phyloP scores from a whole-genome alignment of 805 yeast species.

The Candida caryicola region DNA sequence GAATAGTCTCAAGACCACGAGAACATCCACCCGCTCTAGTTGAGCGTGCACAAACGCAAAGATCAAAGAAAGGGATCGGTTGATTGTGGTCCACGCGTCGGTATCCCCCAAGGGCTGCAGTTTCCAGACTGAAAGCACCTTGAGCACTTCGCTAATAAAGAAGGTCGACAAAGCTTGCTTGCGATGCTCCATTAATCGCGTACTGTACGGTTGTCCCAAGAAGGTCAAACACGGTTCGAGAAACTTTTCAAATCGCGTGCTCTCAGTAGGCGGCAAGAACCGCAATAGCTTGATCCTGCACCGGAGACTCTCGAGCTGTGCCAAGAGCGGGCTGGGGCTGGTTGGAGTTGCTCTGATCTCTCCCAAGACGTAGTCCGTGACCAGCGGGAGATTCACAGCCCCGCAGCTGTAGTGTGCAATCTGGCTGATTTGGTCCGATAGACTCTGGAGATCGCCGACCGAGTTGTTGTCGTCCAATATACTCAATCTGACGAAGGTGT shows the following conservation, averaged over 20 bases:
- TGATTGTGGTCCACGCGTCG: slow-evolving; percentile 7
- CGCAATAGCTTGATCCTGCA: slow-evolving; percentile 4
- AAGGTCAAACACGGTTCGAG: slow-evolving; percentile 4
- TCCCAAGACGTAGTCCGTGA: slow-evolving; percentile 14
- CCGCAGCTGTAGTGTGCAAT: slow-evolving; percentile 12
- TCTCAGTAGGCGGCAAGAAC: not conserved
- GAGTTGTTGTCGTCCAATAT: slow-evolving; percentile 16
- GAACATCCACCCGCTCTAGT: not conserved
- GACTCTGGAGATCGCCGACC: slow-evolving; percentile 9
- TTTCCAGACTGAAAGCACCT: slow-evolving; percentile 9
- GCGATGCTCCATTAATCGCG: not conserved
- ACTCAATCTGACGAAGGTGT: slow-evolving; percentile 16
- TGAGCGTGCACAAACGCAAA: not conserved
- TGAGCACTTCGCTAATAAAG: slow-evolving; percentile 5
- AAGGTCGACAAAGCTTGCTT: not conserved
- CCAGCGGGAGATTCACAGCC: slow-evolving; percentile 15
- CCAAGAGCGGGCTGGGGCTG: not conserved
- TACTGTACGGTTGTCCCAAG: not conserved
- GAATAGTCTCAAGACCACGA: slow-evolving; percentile 12
- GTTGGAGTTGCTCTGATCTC: slow-evolving; percentile 3
- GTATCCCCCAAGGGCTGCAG: slow-evolving; percentile 8
- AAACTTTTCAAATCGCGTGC: slow-evolving; percentile 1
- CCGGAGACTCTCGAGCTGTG: not conserved
- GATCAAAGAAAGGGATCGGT: slow-evolving; percentile 9
- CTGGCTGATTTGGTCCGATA: slow-evolving; percentile 11